A percentile compares a stretch with the other conserved stretches of the same genome.
These are phyloP conservation scores for Aspergillus eucalypticola DNA, from an alignment of 2,329 filamentous ascomycete genomes.

Conservation along the genomic window DNA sequence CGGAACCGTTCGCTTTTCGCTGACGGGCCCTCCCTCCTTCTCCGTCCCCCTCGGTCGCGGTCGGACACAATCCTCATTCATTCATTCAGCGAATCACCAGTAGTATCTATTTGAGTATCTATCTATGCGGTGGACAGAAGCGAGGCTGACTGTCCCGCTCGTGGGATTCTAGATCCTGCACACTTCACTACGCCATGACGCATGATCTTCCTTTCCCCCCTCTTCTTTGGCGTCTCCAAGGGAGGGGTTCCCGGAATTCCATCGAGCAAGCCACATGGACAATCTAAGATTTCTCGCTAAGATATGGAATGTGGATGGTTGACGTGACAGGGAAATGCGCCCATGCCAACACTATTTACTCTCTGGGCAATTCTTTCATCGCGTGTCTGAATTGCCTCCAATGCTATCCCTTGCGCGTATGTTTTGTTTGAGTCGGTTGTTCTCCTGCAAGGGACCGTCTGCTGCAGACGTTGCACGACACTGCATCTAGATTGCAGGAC, in stretches of 20 bases:
- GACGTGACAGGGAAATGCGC: neutral
- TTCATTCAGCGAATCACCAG: no score
- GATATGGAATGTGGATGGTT: neutral
- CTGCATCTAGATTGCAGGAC: neutral
- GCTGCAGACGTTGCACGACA: neutral
- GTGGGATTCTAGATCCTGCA: neutral
- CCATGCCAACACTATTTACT: neutral
- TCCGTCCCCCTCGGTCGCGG: neutral
- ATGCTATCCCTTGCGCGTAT: neutral
- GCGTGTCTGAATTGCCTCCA: neutral
- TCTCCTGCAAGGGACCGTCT: neutral
- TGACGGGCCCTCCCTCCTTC: neutral
- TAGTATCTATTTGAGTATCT: no score
- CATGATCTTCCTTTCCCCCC: neutral
- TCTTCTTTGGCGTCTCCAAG: neutral
- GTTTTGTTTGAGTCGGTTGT: neutral
- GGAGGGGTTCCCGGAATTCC: neutral
- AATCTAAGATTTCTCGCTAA: neutral
- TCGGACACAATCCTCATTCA: neutral
- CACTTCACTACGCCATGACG: neutral
- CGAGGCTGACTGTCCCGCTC: neutral
- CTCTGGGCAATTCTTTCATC: neutral
- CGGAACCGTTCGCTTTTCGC: neutral
- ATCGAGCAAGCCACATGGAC: neutral
- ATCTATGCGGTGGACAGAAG: no score